Percentiles rank a stretch among this genome's conserved stretches.
Conservation (phyloP, 306 rosid genomes). For the Leucaena leucocephala region DNA sequence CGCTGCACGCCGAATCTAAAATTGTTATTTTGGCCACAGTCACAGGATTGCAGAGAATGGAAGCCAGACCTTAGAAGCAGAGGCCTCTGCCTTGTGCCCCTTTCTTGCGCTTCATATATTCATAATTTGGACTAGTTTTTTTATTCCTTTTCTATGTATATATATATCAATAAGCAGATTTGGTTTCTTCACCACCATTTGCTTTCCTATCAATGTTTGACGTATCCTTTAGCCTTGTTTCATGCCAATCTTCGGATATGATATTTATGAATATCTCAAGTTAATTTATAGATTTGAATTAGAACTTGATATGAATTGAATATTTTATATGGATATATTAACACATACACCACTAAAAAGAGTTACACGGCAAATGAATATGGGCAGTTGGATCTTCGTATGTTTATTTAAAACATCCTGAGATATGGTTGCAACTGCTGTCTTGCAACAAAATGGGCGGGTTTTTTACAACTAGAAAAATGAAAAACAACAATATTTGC, state of each 20-base stretch:
- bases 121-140: constrained; percentile 43
- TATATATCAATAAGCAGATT: background rate
- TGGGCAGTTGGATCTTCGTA: constrained; percentile 14
- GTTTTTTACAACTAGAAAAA: constrained; percentile 1
- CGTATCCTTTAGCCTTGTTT: no score
- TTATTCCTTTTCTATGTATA: background rate
- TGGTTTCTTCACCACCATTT: background rate
- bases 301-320: background rate
- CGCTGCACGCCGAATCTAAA: background rate
- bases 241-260: background rate
- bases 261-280: background rate
- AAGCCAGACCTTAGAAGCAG: constrained; percentile 56
- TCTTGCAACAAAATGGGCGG: constrained; percentile 14
- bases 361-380: background rate
- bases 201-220: background rate
- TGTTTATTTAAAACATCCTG: constrained; percentile 27
- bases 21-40: constrained; percentile 13
- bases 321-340: no score
- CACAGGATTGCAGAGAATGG: constrained; percentile 41
- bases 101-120: constrained; percentile 54
- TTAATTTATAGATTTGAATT: background rate
- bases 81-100: constrained; percentile 67
- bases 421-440: constrained; percentile 10
- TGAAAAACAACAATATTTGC: constrained; percentile 34
- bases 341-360: no score